phyloP scores from a whole-genome alignment of 108 stramenopile species.

The Discostella stelligeroides region DNA sequence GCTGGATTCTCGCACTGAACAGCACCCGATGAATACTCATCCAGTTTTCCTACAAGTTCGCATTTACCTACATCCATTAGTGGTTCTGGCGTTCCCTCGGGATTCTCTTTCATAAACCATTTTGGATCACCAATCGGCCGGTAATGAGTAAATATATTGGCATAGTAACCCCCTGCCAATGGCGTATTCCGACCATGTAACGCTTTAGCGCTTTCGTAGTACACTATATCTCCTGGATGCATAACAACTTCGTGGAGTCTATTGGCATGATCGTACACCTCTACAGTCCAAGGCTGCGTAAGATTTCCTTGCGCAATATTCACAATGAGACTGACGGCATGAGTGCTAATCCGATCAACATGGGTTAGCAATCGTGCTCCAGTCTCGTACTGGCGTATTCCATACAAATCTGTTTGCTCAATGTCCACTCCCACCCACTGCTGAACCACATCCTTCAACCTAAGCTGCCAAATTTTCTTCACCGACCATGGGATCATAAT shows the following conservation, averaged over 20 bases:
- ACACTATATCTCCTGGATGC: constrained; percentile 86
- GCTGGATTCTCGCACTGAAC: constrained; percentile 74
- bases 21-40: constrained; percentile 55
- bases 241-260: constrained; percentile 74
- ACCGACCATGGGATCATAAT: constrained; percentile 74
- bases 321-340: constrained; percentile 89
- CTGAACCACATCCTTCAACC: constrained; percentile 70
- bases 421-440: constrained; percentile 85
- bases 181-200: constrained; percentile 85
- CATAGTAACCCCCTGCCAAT: constrained; percentile 70
- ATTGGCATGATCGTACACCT: constrained; percentile 74
- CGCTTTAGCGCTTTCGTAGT: constrained; percentile 89
- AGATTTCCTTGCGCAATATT: constrained; percentile 88
- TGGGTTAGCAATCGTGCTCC: constrained; percentile 87
- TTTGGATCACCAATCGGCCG: constrained; percentile 67
- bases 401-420: constrained; percentile 92
- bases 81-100: constrained; percentile 66
- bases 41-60: constrained; percentile 49
- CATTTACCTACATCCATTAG: constrained; percentile 65
- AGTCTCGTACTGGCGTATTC: constrained; percentile 85
- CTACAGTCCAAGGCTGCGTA: constrained; percentile 79
- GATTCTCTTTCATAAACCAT: constrained; percentile 65
- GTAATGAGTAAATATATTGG: constrained; percentile 93
- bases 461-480: constrained; percentile 70
- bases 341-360: constrained; percentile 87